These are phyloP conservation scores for Lachnellula occidentalis DNA, from an alignment of 2,329 filamentous ascomycete genomes.

Conservation along the genomic window DNA sequence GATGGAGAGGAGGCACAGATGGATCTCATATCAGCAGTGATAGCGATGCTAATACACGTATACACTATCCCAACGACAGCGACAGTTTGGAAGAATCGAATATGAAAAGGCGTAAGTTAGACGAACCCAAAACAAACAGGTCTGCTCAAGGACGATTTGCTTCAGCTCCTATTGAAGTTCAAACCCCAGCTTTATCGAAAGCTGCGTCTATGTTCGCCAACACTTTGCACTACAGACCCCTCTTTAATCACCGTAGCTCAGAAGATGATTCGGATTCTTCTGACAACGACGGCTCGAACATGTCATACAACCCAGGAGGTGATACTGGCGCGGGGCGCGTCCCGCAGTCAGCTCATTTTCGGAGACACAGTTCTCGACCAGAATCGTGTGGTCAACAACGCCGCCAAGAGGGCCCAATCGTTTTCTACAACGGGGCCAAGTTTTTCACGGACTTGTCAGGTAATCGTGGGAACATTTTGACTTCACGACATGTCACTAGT, in stretches of 20 bases:
- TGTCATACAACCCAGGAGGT: not conserved
- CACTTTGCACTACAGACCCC: constrained; percentile 58
- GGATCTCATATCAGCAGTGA: constrained; percentile 63
- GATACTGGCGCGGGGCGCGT: not conserved
- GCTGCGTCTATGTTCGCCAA: constrained; percentile 34
- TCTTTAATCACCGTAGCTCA: constrained; percentile 50
- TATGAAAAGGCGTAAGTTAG: constrained; percentile 24
- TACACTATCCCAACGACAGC: constrained; percentile 32
- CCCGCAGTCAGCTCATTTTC: not conserved
- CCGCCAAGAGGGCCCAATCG: constrained; percentile 66
- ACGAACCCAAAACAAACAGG: not conserved
- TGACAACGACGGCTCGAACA: constrained; percentile 41
- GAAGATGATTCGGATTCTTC: constrained; percentile 40
- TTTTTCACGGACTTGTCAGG: constrained; percentile 79
- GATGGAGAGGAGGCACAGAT: constrained; percentile 67
- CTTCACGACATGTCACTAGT: constrained; percentile 45
- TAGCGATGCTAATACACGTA: constrained; percentile 45
- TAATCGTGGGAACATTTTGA: constrained; percentile 48
- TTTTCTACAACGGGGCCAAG: constrained; percentile 74
- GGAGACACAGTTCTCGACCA: not conserved
- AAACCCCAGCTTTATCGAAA: constrained; percentile 13
- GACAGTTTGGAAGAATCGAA: constrained; percentile 16
- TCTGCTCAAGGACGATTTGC: constrained; percentile 10
- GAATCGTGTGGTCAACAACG: constrained; percentile 39
- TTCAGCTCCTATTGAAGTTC: constrained; percentile 2